Evolutionary conservation across 1,284 basidiomycete genomes (phyloP), one percentile per base, ranked within the genome.

Genomic region (Microbotryomycetes sp.): DNA sequence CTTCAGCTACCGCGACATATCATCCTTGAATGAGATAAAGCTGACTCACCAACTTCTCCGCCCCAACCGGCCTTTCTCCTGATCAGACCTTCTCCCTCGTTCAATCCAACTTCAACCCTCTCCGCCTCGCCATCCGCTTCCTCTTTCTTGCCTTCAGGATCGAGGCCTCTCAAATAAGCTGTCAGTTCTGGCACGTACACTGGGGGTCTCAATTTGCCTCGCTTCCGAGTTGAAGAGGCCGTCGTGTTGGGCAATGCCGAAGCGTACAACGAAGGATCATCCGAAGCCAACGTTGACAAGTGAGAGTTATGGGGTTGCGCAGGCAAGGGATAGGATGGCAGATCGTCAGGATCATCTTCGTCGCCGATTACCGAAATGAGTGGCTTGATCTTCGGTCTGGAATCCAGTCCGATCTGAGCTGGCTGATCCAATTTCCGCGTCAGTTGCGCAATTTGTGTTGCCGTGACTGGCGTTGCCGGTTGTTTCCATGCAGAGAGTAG

Each of bases 41-140:
- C 5, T 15, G 4, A 71, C 78, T 66, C 60, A 91, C 91, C 84
- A 22, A 96, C 80, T 71, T 96, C 92, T 1, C 83, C 84, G 19
- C 92, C 92, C 75, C 87, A 96, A 19, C 79, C 81, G 50, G 80
- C 80, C 76, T 93, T 97, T 68, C 83, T 83, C 55, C 91, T 78
- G 26, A 97, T 86, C 54, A 96, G 76, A 58, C 84, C 84, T 71
- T 92, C 91, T 0, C 87, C 92, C 64, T 80, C 81, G 60, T 82
- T 80, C 22, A 97, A 76, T 1, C 83, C 91, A 75, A 92, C 82
- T 71, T 92, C 87, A 12, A 91, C 78, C 69, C 81, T 83, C 61
- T 88, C 84, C 0, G 84, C 87, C 66, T 88, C 85, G 47, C 87
- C 82, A 29, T 86, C 84, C 52, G 86, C 81, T 7, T 78, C 80